phyloP scores from a whole-genome alignment of 1,284 basidiomycete genomes.

The Apiotrichum domesticum region DNA sequence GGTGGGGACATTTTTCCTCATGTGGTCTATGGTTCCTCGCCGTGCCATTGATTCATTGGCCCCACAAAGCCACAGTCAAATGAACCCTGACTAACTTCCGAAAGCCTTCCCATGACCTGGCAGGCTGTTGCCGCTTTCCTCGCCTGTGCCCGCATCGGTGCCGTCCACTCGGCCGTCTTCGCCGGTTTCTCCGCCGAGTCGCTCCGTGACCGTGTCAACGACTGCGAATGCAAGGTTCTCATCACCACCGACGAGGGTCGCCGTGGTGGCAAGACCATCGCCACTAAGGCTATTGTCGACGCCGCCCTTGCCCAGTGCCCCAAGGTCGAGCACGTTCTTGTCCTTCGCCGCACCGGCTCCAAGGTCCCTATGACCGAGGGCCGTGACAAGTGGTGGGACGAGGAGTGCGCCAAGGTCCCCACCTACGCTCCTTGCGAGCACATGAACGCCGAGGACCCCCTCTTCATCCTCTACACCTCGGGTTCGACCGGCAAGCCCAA shows the following conservation, averaged over 20 bases:
- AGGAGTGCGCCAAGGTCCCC: constrained; percentile 77
- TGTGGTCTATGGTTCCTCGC: too few species aligned
- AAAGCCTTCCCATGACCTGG: constrained; percentile 54
- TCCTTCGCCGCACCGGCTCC: constrained; percentile 81
- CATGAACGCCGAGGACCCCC: constrained; percentile 85
- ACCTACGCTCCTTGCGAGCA: constrained; percentile 82
- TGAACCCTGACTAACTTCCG: not conserved
- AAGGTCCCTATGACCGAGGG: constrained; percentile 76
- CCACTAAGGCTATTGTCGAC: constrained; percentile 90
- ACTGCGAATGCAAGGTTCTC: constrained; percentile 82
- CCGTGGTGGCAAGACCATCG: constrained; percentile 89
- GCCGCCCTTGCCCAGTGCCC: constrained; percentile 82
- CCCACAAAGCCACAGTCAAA: not conserved
- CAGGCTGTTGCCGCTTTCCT: constrained; percentile 93
- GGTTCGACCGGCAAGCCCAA: constrained; percentile 55
- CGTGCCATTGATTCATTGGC: not conserved
- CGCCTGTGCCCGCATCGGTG: constrained; percentile 94
- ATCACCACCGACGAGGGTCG: constrained; percentile 95
- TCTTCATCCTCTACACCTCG: constrained; percentile 65
- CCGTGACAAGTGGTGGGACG: constrained; percentile 95
- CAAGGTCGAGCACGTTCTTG: constrained; percentile 81
- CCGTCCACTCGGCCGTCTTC: constrained; percentile 97
- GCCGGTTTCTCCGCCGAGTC: constrained; percentile 98
- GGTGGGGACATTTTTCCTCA: too few species aligned
- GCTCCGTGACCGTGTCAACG: constrained; percentile 84